phyloP scores from a whole-genome alignment of 768 basidiomycete genomes.

The Neoboletus magnificus region DNA sequence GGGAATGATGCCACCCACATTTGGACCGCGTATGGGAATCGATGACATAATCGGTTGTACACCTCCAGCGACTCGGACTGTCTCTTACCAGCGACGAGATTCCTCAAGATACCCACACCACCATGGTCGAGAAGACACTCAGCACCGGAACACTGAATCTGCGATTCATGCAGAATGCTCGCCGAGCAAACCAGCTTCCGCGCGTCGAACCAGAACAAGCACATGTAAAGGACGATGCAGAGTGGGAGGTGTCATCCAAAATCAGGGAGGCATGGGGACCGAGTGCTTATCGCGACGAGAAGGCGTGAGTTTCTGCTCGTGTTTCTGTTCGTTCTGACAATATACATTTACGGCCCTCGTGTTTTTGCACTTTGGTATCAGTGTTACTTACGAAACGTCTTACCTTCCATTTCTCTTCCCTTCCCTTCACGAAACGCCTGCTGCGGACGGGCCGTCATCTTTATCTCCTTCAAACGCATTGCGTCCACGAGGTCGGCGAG shows the following conservation, averaged over 20 bases:
- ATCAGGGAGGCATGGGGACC: conserved; percentile 52
- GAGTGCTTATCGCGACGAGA: conserved; percentile 24
- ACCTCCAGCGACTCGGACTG: not conserved
- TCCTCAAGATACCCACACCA: not conserved
- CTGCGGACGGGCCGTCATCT: conserved; percentile 21
- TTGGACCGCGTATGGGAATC: conserved; percentile 12
- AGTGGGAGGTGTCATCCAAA: conserved; percentile 60
- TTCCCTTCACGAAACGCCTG: conserved; percentile 28
- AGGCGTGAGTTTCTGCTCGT: conserved; percentile 22
- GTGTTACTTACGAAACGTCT: conserved; percentile 54
- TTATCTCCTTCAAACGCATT: conserved; percentile 19
- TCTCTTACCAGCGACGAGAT: not conserved
- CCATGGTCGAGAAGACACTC: conserved; percentile 44
- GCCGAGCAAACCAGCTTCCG: conserved; percentile 49
- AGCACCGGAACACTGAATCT: conserved; percentile 64
- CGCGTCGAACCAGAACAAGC: conserved; percentile 51
- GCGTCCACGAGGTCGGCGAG: conserved; percentile 47
- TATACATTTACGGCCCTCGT: conserved; percentile 17
- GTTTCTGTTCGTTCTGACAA: conserved; percentile 11
- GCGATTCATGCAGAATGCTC: conserved; percentile 72
- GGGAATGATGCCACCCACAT: conserved; percentile 8
- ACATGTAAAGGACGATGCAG: conserved; percentile 56
- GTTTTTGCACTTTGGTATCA: conserved; percentile 12
- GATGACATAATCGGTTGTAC: conserved; percentile 16
- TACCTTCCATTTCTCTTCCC: conserved; percentile 66